phyloP scores from a whole-genome alignment of 768 basidiomycete genomes.

The Termitomyces sp. region DNA sequence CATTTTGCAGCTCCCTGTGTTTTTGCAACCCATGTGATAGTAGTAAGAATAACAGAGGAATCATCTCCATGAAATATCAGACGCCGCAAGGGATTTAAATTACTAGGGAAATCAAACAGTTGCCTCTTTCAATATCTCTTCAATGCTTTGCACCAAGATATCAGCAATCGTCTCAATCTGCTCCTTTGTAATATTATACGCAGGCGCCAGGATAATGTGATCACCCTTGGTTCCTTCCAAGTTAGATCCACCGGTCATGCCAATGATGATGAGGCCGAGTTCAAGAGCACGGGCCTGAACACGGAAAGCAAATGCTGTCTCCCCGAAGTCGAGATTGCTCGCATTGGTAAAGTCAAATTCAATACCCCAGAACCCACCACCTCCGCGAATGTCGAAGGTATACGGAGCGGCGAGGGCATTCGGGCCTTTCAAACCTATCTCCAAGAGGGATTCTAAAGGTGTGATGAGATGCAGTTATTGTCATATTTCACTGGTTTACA shows the following conservation, averaged over 20 bases:
- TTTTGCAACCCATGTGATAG: too few relatives aligned
- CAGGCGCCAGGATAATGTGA: conserved; percentile 72
- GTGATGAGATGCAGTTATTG: neutral
- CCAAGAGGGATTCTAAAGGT: conserved; percentile 43
- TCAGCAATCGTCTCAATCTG: conserved; percentile 63
- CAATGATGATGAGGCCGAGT: conserved; percentile 71
- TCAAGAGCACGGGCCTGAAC: conserved; percentile 68
- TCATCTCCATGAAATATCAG: neutral
- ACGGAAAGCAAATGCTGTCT: conserved; percentile 57
- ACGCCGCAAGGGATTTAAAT: neutral
- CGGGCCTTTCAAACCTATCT: conserved; percentile 49
- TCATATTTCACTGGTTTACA: neutral
- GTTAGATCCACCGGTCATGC: conserved; percentile 66
- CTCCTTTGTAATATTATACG: conserved; percentile 71
- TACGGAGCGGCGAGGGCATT: conserved; percentile 60
- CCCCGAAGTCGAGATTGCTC: conserved; percentile 45
- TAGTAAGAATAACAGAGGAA: neutral
- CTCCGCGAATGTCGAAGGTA: conserved; percentile 79
- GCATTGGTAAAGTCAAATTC: conserved; percentile 73
- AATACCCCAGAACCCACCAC: conserved; percentile 80
- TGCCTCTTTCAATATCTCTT: conserved; percentile 52
- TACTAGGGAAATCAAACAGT: conserved; percentile 7
- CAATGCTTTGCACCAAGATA: conserved; percentile 61
- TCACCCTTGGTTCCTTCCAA: conserved; percentile 71
- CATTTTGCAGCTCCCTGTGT: too few relatives aligned